These are phyloP conservation scores for Penicillium fimorum DNA, from an alignment of 495 filamentous ascomycete species.

Conservation along the genomic window DNA sequence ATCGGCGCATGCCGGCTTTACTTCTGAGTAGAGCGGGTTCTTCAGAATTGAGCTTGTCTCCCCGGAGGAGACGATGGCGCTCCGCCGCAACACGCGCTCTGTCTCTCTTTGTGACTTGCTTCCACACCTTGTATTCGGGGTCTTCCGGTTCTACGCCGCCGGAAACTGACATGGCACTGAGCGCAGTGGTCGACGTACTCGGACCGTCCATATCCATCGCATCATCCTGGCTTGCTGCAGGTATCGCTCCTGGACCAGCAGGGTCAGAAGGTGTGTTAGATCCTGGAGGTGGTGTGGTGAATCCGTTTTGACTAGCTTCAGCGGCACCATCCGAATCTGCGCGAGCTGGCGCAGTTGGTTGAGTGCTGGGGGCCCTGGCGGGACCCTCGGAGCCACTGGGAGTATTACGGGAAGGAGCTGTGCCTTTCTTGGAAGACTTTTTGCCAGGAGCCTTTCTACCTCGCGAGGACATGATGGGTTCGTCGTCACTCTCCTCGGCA, in stretches of 20 bases:
- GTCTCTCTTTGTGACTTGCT: slow-evolving; percentile 96
- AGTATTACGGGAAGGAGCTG: slow-evolving; percentile 68
- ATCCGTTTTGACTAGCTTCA: slow-evolving; percentile 77
- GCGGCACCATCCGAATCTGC: slow-evolving; percentile 62
- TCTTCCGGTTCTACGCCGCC: slow-evolving; percentile 65
- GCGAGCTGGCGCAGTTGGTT: slow-evolving; percentile 51
- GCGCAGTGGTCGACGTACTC: slow-evolving; percentile 57
- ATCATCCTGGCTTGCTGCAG: slow-evolving; percentile 68
- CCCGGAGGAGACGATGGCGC: slow-evolving; percentile 78
- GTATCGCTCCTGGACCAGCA: slow-evolving; percentile 58
- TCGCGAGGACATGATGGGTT: slow-evolving; percentile 96
- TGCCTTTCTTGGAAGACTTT: slow-evolving; percentile 70
- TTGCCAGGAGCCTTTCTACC: slow-evolving; percentile 85
- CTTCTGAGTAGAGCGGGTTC: slow-evolving; percentile 82
- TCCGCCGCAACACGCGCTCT: slow-evolving; percentile 79
- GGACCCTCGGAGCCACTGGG: slow-evolving; percentile 69
- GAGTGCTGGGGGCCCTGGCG: slow-evolving; percentile 54
- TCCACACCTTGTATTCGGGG: slow-evolving; percentile 95
- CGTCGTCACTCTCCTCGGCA: slow-evolving; percentile 89
- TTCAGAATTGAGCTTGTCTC: slow-evolving; percentile 79
- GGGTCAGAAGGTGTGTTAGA: slow-evolving; percentile 75
- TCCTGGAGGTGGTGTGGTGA: slow-evolving; percentile 74
- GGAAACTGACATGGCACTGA: slow-evolving; percentile 44
- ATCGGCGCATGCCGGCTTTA: slow-evolving; percentile 75
- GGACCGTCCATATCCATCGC: slow-evolving; percentile 76